Percentiles rank a stretch among this genome's conserved stretches.
Evolutionary conservation across 108 stramenopile genomes (phyloP).

Genomic region (Pseudonitzschia delicatissima): DNA sequence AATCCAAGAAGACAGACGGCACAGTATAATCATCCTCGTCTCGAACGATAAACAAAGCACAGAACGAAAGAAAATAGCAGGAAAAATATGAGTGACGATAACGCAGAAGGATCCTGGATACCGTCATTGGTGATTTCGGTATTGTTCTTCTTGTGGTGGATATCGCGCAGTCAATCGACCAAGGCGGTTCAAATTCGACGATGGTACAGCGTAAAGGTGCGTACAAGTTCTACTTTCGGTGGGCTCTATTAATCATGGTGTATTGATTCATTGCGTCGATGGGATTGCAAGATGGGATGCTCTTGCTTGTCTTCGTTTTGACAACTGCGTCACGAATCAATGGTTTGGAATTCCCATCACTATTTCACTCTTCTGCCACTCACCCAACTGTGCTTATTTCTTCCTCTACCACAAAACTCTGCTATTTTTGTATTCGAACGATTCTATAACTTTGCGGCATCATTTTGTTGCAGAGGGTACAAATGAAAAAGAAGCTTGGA

Average conservation of each 20-base stretch:
- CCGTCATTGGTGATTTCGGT: constrained; percentile 19
- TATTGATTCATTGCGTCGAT: neutral
- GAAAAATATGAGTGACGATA: neutral
- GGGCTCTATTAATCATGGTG: neutral
- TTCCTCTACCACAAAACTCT: no score
- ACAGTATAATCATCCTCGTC: no score
- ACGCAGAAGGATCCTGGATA: constrained; percentile 32
- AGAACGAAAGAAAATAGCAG: neutral
- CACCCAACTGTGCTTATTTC: no score
- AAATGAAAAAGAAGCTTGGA: constrained; percentile 41
- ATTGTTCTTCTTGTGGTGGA: constrained; percentile 27
- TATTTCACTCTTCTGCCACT: no score
- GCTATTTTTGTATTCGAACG: no score
- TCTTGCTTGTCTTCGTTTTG: neutral
- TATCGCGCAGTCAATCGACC: constrained; percentile 16
- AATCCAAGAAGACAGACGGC: no score
- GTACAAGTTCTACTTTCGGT: constrained; percentile 3
- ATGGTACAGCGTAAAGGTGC: constrained; percentile 37
- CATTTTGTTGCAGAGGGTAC: constrained; percentile 24
- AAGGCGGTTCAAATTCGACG: constrained; percentile 30
- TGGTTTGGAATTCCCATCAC: neutral
- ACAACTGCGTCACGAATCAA: neutral
- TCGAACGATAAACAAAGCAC: no score
- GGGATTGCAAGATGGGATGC: neutral
- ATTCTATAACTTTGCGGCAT: no score